Evolutionary conservation across 805 yeast species (phyloP).

Genomic region (Phaffomyces opuntiae): DNA sequence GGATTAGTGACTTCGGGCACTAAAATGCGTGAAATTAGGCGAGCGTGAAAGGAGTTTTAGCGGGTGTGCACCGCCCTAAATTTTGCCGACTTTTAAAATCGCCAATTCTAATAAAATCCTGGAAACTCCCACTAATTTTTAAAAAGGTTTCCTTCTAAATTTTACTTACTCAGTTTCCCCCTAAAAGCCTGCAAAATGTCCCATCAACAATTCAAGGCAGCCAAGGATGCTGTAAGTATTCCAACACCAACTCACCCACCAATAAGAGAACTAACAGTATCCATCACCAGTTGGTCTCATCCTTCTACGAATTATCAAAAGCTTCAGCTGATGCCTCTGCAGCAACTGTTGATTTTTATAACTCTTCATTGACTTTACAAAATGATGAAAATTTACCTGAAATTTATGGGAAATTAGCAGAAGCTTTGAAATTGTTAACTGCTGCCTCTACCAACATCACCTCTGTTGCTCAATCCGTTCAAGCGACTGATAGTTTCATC

Average conservation of each 20-base stretch:
- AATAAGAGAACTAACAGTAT: not conserved
- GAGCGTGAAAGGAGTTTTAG: no score
- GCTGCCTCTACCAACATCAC: constrained; percentile 28
- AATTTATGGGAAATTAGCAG: constrained; percentile 37
- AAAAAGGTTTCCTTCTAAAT: not conserved
- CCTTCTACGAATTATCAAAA: constrained; percentile 74
- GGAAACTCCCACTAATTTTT: not conserved
- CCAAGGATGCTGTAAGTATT: constrained; percentile 20
- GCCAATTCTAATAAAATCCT: no score
- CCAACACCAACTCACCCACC: not conserved
- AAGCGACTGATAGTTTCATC: constrained; percentile 8
- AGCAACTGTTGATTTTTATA: constrained; percentile 72
- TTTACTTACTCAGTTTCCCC: not conserved
- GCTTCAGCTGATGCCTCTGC: constrained; percentile 83
- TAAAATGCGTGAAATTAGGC: no score
- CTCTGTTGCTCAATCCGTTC: constrained; percentile 18
- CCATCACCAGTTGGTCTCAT: constrained; percentile 51
- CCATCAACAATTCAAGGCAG: constrained; percentile 17
- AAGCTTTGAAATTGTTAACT: constrained; percentile 33
- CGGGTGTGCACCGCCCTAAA: no score
- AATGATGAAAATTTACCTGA: constrained; percentile 39
- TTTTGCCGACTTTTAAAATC: no score
- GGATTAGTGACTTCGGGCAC: no score
- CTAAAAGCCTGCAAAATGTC: constrained; percentile 10
- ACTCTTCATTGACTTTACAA: constrained; percentile 36